Evolutionary conservation across 305 asterid genomes (phyloP), one percentile per base, ranked within the genome.

Genomic region (Fraxinus paxiana): DNA sequence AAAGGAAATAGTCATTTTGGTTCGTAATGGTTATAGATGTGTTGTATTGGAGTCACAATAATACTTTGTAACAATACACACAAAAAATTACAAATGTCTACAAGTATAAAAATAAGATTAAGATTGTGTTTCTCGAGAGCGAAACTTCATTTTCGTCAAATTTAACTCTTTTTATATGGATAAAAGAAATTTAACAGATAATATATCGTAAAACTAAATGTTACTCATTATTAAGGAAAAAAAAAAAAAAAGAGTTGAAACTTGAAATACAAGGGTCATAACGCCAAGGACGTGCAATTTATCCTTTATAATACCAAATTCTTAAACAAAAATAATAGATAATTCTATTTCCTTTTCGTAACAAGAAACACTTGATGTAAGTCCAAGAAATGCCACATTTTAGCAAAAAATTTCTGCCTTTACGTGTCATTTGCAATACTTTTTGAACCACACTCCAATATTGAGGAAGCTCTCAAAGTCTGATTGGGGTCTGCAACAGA

Each of bases 381-480:
- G 48, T 12, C 15, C 48, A 38, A 54, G 26, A 17, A 54, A 54
- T 18, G 26, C 26, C 26, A 54, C 65, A 17, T 59, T 56, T 18
- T 17, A 5, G 30, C 30, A 6, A 59, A 59, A 59, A 7, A 0
- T 20, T 59, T 59, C 70, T 59, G 70, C 28, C 70, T 59, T 2
- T 6, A 6, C 22, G 7, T 26, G 22, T 86, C 89, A 89, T 84
- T 75, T 85, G 85, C 97, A 91, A 28, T 90, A 80, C 86, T 91
- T 92, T 73, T 84, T 90, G 90, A 94, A 91, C 98, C 97, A 92
- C 24, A 87, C 46, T 82, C 97, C 98, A 30, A 92, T 88, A 34
- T 90, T 88, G 17, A 94, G 89, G 82, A 87, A 92, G 93, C 98
- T 92, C 77, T 92, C 97, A 3, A 90, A 91, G 80, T 92, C 94